Percentiles rank a stretch among this genome's conserved stretches.
Conservation (phyloP, 2,329 filamentous ascomycete genomes). For the Lachnellula subtilissima region DNA sequence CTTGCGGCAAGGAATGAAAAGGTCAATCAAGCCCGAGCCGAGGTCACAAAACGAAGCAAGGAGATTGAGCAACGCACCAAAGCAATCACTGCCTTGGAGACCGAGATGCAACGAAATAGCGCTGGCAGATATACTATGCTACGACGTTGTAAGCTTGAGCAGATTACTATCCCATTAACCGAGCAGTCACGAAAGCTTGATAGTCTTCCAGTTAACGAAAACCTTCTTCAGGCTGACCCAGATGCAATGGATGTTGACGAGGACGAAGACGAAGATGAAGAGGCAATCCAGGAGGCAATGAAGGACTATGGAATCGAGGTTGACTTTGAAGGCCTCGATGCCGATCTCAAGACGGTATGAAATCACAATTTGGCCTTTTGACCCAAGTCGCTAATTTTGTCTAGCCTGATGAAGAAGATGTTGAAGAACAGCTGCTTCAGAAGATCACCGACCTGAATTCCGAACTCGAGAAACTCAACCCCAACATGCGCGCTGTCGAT, state of each 20-base stretch:
- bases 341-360: constrained; percentile 73
- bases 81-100: constrained; percentile 73
- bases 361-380: not conserved
- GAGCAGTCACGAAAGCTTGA: constrained; percentile 69
- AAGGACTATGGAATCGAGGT: constrained; percentile 90
- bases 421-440: constrained; percentile 73
- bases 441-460: constrained; percentile 68
- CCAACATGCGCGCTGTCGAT: constrained; percentile 94
- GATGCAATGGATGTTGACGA: constrained; percentile 93
- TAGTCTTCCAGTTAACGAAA: constrained; percentile 81
- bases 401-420: constrained; percentile 62
- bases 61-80: constrained; percentile 73
- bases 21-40: constrained; percentile 71
- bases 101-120: constrained; percentile 78
- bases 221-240: constrained; percentile 68
- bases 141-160: constrained; percentile 86
- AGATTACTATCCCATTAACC: constrained; percentile 77
- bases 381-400: constrained; percentile 21
- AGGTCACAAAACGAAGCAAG: constrained; percentile 79
- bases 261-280: constrained; percentile 72
- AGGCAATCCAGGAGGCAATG: constrained; percentile 61
- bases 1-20: constrained; percentile 67
- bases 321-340: constrained; percentile 76
- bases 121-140: constrained; percentile 79
- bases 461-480: constrained; percentile 89